Evolutionary conservation across 2,329 filamentous ascomycete genomes (phyloP), one percentile per base, ranked within the genome.

Genomic region (Venturia aucupariae): DNA sequence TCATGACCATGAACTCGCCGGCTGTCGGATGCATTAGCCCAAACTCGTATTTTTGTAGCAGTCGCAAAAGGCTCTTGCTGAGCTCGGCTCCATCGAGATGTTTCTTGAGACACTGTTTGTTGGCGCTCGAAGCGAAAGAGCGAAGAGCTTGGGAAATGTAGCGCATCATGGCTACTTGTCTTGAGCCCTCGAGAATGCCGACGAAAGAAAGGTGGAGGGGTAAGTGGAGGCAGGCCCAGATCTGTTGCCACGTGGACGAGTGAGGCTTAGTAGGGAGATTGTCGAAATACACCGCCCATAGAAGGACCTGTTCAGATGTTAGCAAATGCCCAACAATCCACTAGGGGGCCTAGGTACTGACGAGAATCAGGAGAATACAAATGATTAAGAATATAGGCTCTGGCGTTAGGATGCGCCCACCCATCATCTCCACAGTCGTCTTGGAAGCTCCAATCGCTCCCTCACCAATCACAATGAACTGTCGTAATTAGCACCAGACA

Each of bases 251-350:
- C 64, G 73, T 72, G 55, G 65, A 69, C 54, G 71, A 71, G 35
- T 73, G 73, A 59, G 73, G 72, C 13, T 70, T 68, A 48, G 72
- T 69, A 3, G 70, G 68, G 35, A 73, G 64, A 32, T 69, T 70
- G 62, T 74, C 72, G 46, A 74, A 74, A 68, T 74, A 74, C 24
- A 73, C 66, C 68, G 72, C 71, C 68, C 72, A 74, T 6, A 74
- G 65, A 61, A 73, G 67, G 24, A 70, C 51, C 66, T 70, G 3
- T 57, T 8, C 51, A n/a, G 15, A 4, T n/a, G 17, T 57, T 19
- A 57, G 30, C 15, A 32, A 35, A 19, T 35, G 30, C 15, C 13
- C 27, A n/a, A 11, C 22, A 35, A 6, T 19, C 5, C 8, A n/a
- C 19, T 8, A 57, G 39, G 7, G 39, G 3, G 8, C 3, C 1